phyloP scores from a whole-genome alignment of 495 filamentous ascomycete genomes.

The Tirmania nivea region DNA sequence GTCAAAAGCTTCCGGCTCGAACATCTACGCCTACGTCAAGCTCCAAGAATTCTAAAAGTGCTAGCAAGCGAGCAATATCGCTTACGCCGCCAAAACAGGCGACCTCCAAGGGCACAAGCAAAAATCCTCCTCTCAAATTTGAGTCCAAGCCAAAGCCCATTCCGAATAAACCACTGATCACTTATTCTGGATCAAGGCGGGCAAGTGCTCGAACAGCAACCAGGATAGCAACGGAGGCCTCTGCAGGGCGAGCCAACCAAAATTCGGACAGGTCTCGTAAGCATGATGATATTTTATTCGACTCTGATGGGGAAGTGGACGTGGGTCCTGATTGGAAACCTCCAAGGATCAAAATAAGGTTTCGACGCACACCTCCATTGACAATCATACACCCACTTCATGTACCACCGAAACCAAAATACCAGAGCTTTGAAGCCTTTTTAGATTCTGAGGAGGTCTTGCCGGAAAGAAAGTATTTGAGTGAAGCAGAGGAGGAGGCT shows the following conservation, averaged over 20 bases:
- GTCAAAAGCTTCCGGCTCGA: not conserved
- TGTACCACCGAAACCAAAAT: conserved; percentile 25
- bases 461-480: conserved; percentile 29
- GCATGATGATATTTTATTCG: conserved; percentile 6
- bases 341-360: conserved; percentile 17
- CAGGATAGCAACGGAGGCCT: conserved; percentile 1
- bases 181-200: conserved; percentile 2
- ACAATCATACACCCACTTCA: conserved; percentile 32
- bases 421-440: conserved; percentile 31
- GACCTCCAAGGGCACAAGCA: not conserved
- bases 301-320: conserved; percentile 17
- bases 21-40: not conserved
- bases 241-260: not conserved
- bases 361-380: conserved; percentile 13
- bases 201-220: conserved; percentile 13
- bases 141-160: conserved; percentile 17
- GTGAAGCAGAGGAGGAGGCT: conserved; percentile 34
- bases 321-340: conserved; percentile 9
- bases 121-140: too few species aligned
- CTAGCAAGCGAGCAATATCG: not conserved
- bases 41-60: not conserved
- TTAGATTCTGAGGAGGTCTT: conserved; percentile 25
- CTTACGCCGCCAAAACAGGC: conserved; percentile 8
- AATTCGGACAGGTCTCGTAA: not conserved
- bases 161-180: conserved; percentile 10